Evolutionary conservation across 495 filamentous ascomycete genomes (phyloP).

Genomic region (Hyaloscypha finlandica): DNA sequence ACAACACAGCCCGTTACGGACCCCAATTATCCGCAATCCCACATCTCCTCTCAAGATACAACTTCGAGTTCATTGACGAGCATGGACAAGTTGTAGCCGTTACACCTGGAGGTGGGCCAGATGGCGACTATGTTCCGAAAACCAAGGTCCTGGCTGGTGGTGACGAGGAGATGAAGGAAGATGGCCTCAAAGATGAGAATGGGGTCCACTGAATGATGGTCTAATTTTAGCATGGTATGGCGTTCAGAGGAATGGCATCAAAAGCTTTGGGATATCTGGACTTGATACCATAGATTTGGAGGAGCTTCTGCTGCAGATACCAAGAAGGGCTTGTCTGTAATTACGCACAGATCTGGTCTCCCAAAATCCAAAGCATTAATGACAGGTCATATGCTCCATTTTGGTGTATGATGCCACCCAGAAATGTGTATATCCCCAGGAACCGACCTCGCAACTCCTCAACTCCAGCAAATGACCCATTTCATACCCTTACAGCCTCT

Average conservation of each 20-base stretch:
- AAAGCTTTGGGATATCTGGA: conserved; percentile 17
- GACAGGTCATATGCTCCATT: not conserved
- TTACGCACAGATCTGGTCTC: not conserved
- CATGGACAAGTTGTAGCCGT: conserved; percentile 81
- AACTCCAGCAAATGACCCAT: not conserved
- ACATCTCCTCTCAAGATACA: conserved; percentile 88
- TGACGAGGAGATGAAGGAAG: conserved; percentile 35
- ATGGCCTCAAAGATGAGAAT: conserved; percentile 30
- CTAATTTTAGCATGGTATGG: conserved; percentile 20
- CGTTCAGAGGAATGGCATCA: conserved; percentile 25
- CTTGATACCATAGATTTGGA: conserved; percentile 9
- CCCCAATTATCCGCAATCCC: conserved; percentile 96
- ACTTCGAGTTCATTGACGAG: conserved; percentile 99
- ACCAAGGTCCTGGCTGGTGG: conserved; percentile 78
- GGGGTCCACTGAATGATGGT: conserved; percentile 33
- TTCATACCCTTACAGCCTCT: not conserved
- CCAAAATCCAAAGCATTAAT: not conserved
- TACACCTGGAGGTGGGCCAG: conserved; percentile 70
- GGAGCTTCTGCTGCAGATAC: conserved; percentile 15
- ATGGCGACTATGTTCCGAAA: conserved; percentile 52
- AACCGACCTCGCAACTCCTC: not conserved
- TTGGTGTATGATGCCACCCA: not conserved
- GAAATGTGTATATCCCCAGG: not conserved
- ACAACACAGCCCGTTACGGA: conserved; percentile 92
- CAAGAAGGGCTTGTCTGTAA: conserved; percentile 4